Evolutionary conservation across 1,284 basidiomycete genomes (phyloP), one percentile per base, ranked within the genome.

Genomic region (Afroboletus lepidellus): DNA sequence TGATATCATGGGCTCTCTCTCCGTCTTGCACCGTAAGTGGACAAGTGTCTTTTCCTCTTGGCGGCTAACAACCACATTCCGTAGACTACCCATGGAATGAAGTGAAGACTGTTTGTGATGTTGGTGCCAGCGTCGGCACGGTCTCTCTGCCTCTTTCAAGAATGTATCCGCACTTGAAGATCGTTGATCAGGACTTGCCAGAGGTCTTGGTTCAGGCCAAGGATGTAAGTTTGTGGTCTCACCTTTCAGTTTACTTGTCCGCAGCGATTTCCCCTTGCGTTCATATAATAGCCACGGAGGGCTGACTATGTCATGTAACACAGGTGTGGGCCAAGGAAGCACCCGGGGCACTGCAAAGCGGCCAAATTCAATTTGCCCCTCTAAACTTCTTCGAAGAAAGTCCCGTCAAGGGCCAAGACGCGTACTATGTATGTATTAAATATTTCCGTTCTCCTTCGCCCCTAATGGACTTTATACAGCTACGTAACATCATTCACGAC

Each of bases 81-180:
- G 6, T 20, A 68, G 64, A 68, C 27, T 78, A 75, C 58, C 75
- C 77, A 7, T 82, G 78, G 79, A 53, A 62, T n/a, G 59, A 63
- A 9, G 62, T 77, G 2, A 65, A 74, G 0, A 70, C 67, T 0
- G 57, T 83, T 9, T 77, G 75, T 33, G 81, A 83, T 59, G 67
- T 83, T 9, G 79, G 77, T 3, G 71, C 76, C 1, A 75, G 79
- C 1, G 61, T 73, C 24, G 80, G 81, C 0, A 60, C 69, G 16
- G 63, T 77, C 18, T 66, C 74, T 5, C 63, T 80, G 16, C 67
- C 70, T 18, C 67, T 83, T 5, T 60, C 71, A 0, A 74, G 70
- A 54, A 59, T 59, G 8, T 68, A 73, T 43, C 73, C 77, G 0
- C 66, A 74, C 15, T 55, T 83, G 18, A 69, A 69, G 25, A 57